Evolutionary conservation across 352 stramenopile genomes (phyloP), one percentile per base, ranked within the genome.

Genomic region (Pythium grandisporangium): DNA sequence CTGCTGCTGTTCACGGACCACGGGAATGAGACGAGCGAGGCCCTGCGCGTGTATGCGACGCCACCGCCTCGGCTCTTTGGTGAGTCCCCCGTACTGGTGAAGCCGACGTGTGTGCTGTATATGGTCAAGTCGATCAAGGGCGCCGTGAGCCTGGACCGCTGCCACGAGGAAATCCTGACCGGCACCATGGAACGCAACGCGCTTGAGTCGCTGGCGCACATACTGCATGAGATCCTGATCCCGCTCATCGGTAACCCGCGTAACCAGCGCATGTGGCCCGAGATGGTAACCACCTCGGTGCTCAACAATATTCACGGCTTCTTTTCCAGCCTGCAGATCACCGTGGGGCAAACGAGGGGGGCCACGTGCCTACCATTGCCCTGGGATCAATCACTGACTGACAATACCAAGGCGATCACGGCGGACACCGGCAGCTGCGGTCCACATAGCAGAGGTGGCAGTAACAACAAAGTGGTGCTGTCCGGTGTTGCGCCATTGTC

Each of bases 271-370:
- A 37, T 68, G 55, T 91, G 80, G 75, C 76, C 72, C 10, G 77
- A 91, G 54, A 87, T 90, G 66, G 77, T 88, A 30, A 76, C 77
- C 4, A 70, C 70, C 6, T 88, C 75, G 17, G 66, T 92, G 30
- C 66, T 88, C 30, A 75, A 65, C 56, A 87, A 88, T 30, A 55
- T 87, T 2, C 72, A 89, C 38, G 63, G 66, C 25, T 91, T 91
- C 53, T 87, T 81, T 42, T 86, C 75, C 6, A 91, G 69, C 25
- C 33, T 96, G 7, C 80, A 95, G 58, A 96, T 96, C 58, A 94
- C 76, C 0, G 60, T 91, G 10, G 84, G 84, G 2, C 80, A 94
- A 46, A 89, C 84, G 13, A 66, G 81, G 21, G 84, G 84, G 0
- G 68, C 66, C 4, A 94, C 84, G 22, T 91, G 75, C 51, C 60